Evolutionary conservation across 2,329 filamentous ascomycete genomes (phyloP).

Genomic region (Tolypocladium sp.): DNA sequence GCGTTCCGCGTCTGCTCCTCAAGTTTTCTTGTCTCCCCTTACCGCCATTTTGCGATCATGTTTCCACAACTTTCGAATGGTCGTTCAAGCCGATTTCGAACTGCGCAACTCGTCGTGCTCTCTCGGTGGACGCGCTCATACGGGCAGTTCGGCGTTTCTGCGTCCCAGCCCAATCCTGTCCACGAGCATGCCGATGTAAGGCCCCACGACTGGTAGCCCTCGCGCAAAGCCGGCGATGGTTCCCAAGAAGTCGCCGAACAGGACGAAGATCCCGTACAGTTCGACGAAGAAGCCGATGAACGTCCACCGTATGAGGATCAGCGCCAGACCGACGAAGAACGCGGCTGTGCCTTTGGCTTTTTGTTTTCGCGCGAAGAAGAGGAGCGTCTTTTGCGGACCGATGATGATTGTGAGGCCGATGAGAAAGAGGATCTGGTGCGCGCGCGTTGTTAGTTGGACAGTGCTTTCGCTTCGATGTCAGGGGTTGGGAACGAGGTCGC

Average conservation of each 20-base stretch:
- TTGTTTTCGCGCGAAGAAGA: conserved; percentile 90
- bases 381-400: conserved; percentile 78
- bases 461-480: conserved; percentile 7
- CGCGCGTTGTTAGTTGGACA: conserved; percentile 3
- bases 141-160: conserved; percentile 69
- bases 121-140: conserved; percentile 34
- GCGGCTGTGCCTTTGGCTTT: conserved; percentile 88
- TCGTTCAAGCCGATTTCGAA: not conserved
- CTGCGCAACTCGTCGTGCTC: not conserved
- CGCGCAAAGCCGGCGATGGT: conserved; percentile 85
- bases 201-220: conserved; percentile 75
- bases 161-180: conserved; percentile 62
- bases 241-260: conserved; percentile 94
- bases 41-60: not conserved
- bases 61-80: not conserved
- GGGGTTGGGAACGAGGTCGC: conserved; percentile 11
- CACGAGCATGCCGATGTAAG: conserved; percentile 68
- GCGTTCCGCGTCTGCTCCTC: not conserved
- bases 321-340: conserved; percentile 71
- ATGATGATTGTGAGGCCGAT: conserved; percentile 95
- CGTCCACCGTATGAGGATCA: conserved; percentile 87
- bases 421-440: conserved; percentile 80
- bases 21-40: not conserved
- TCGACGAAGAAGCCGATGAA: conserved; percentile 86
- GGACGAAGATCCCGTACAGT: conserved; percentile 81